Evolutionary conservation across 371 early-diverging fungal genomes (phyloP), one percentile per base, ranked within the genome.

Genomic region (Basidiobolus heterosporus): DNA sequence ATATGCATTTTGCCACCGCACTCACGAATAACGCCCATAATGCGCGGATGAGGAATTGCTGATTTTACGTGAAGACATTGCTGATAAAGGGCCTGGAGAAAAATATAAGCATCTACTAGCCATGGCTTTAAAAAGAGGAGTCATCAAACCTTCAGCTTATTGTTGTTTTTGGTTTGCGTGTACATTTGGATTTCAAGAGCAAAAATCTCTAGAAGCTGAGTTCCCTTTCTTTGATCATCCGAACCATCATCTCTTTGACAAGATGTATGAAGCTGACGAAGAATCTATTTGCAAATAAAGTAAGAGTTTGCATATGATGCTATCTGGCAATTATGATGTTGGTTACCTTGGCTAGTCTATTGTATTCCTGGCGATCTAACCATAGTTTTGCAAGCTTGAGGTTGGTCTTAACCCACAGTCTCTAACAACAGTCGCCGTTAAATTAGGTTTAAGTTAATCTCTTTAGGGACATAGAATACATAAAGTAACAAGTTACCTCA

Each of bases 1-100:
- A 95, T 92, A 60, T 89, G 85, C 91, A 96, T 91, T 60, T 93
- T 96, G 24, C 94, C 96, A 40, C 94, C 96, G 56, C 91, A 91
- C 65, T 93, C 94, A 44, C 88, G 80, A 53, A 96, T 91, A 21
- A 91, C 82, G 24, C 91, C 95, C 90, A 91, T 90, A 61, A 91
- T 88, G 16, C 89, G 72, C 24, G 94, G 94, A 57, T 91, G 93
- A 2, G 96, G 90, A 23, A 93, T 90, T 13, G 94, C 94, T 0
- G 89, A 88, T 58, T 84, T 85, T 48, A 96, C 84, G 30, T 69
- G 64, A 21, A 88, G 53, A 55, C 90, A 88, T 59, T 88, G 85
- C 47, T 87, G 78, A 55, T 91, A 96, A 20, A 89, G 57, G 24
- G 71, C 78, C 75, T 77, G 46, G 13, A 41, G 4, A 42, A 2